A percentile compares a stretch with the other conserved stretches of the same genome.
phyloP scores from a whole-genome alignment of 2,329 filamentous ascomycete genomes.

The Colletotrichum chrysophilum region DNA sequence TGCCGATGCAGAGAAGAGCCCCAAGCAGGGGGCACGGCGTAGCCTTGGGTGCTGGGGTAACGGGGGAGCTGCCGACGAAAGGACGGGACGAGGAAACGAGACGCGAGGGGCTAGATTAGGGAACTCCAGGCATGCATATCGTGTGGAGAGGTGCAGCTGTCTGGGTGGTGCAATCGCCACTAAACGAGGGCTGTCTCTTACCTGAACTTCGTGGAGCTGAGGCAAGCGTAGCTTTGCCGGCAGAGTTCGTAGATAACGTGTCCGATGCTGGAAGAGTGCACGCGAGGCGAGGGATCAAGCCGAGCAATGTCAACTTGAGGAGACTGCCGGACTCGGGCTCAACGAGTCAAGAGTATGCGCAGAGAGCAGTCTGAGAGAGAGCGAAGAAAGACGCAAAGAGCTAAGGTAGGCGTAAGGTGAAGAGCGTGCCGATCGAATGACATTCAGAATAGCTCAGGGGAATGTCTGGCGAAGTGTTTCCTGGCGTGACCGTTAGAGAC shows the following conservation, averaged over 20 bases:
- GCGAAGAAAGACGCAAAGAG: background rate
- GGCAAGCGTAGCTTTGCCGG: background rate
- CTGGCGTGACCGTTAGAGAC: constrained; percentile 3
- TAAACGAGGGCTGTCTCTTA: constrained; percentile 17
- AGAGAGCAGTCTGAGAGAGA: background rate
- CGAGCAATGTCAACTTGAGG: background rate
- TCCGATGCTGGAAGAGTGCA: background rate
- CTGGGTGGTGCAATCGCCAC: constrained; percentile 13
- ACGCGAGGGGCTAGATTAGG: constrained; percentile 15
- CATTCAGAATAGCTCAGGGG: background rate
- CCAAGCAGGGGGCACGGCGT: constrained; percentile 16
- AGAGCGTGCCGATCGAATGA: background rate
- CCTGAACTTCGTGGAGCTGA: constrained; percentile 4
- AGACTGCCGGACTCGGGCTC: background rate
- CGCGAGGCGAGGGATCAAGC: background rate
- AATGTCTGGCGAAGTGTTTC: background rate
- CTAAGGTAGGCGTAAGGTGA: background rate
- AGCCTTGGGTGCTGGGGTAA: constrained; percentile 11
- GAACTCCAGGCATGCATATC: constrained; percentile 15
- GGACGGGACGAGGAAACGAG: constrained; percentile 16
- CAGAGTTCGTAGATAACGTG: background rate
- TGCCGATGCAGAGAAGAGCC: constrained; percentile 22
- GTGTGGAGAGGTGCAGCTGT: constrained; percentile 18
- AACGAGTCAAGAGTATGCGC: background rate
- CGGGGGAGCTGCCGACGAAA: constrained; percentile 18